Conservation (phyloP, 108 stramenopile genomes). For the Hondaea fermentalgiana region DNA sequence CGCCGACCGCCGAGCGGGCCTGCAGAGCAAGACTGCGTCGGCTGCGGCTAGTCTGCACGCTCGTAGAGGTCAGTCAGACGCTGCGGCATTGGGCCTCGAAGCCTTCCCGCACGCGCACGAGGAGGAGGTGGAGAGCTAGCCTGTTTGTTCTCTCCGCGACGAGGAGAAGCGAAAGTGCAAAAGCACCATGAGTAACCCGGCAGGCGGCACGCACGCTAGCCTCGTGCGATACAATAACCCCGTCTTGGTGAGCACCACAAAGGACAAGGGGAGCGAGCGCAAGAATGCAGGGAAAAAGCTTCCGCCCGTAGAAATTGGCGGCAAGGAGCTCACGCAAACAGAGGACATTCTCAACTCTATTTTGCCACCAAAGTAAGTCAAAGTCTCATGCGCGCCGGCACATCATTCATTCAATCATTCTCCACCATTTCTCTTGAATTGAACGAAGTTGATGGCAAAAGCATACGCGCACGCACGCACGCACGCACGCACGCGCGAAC, state of each 20-base stretch:
- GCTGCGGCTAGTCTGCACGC: too few relatives aligned
- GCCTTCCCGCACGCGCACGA: too few relatives aligned
- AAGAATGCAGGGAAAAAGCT: slow-evolving; percentile 26
- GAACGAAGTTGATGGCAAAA: too few relatives aligned
- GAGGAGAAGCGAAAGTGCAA: not conserved
- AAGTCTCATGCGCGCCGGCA: too few relatives aligned
- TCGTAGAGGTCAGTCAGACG: too few relatives aligned
- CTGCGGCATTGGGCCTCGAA: too few relatives aligned
- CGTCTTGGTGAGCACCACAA: slow-evolving; percentile 42
- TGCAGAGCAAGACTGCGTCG: too few relatives aligned
- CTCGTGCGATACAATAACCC: slow-evolving; percentile 54
- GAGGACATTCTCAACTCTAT: slow-evolving; percentile 61
- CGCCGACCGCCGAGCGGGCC: too few relatives aligned
- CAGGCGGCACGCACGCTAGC: slow-evolving; percentile 29
- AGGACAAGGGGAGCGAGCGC: not conserved
- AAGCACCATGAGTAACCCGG: not conserved
- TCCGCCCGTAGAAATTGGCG: slow-evolving; percentile 17
- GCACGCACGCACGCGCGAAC: not conserved
- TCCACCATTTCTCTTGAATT: too few relatives aligned
- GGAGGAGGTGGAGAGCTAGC: not conserved
- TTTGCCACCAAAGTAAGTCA: slow-evolving; percentile 45
- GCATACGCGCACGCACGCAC: not conserved
- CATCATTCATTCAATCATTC: too few relatives aligned
- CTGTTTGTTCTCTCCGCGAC: not conserved
- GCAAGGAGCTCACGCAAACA: slow-evolving; percentile 41